Evolutionary conservation across 352 stramenopile genomes (phyloP).

Genomic region (Elongisporangium undulatum): DNA sequence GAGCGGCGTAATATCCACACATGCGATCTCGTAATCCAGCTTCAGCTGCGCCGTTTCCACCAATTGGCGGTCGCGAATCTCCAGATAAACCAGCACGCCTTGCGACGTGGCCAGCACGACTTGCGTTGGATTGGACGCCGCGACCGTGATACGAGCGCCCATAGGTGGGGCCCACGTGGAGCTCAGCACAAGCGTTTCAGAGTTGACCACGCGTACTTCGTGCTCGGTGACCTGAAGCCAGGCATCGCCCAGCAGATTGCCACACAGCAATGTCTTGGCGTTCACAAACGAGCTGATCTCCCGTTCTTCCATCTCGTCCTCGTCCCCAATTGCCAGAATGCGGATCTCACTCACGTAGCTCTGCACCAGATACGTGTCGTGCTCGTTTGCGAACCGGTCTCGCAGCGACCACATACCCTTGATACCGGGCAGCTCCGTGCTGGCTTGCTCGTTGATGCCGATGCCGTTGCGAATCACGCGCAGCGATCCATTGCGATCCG

Average conservation of each 20-base stretch:
- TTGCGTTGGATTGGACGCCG: constrained; percentile 87
- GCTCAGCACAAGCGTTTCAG: constrained; percentile 46
- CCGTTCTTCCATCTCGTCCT: constrained; percentile 91
- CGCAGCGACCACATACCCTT: constrained; percentile 97
- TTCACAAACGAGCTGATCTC: constrained; percentile 86
- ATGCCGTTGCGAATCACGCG: constrained; percentile 99
- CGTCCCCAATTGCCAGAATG: constrained; percentile 90
- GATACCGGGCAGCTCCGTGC: constrained; percentile 95
- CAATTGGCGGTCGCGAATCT: constrained; percentile 60
- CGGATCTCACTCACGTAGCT: constrained; percentile 96
- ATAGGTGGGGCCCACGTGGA: constrained; percentile 76
- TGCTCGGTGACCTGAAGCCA: constrained; percentile 94
- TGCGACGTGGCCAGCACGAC: constrained; percentile 89
- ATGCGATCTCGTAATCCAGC: constrained; percentile 95
- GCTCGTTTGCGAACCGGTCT: constrained; percentile 69
- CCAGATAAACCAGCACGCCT: constrained; percentile 89
- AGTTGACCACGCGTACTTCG: constrained; percentile 88
- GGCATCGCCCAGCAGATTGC: constrained; percentile 86
- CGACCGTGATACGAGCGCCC: constrained; percentile 75
- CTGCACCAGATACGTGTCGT: constrained; percentile 96
- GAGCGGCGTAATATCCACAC: constrained; percentile 87
- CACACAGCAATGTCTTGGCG: constrained; percentile 91
- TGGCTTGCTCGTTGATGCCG: constrained; percentile 96
- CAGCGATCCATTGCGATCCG: constrained; percentile 94
- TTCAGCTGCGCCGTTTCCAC: constrained; percentile 54